Base-by-base conservation (phyloP, 2,329 filamentous ascomycete species). In the Fusarium mexicanum region DNA sequence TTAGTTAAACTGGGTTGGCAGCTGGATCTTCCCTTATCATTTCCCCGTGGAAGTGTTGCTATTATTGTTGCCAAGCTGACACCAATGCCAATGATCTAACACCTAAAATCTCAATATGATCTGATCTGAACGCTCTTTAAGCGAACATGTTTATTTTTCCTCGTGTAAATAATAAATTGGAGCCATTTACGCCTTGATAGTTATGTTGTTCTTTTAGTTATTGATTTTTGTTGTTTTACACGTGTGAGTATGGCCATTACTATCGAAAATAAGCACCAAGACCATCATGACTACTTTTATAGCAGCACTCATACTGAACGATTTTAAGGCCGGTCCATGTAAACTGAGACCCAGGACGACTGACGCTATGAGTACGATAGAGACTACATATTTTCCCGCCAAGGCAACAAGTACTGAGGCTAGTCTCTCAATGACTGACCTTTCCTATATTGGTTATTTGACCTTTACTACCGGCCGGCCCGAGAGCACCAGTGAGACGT, bases 311-410 rank as follows among this genome's bases (percentile, higher is more conserved):
- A 17, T 48, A 6, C 13, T 2, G 26, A 4, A 0, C 0, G 20
- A 2, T 1, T n/a, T 20, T n/a, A 4, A 48, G 20, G 20, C 46
- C 14, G 14, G 20, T 8, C 46, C 29, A 8, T 48, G 20, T 17
- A 17, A 31, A 8, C 13, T 14, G 13, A 48, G 46, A 22, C 1
- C 14, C 20, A 48, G 29, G 10, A 17, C 6, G 20, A 31, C 46
- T 50, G 29, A 12, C 2, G 8, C 7, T 0, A 2, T 31, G 20
- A 50, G 6, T 17, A 50, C 20, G 0, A 9, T n/a, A 4, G 26
- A n/a, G 6, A 6, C 3, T 0, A 12, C 29, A 20, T n/a, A 20
- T 8, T 1, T 9, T 33, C n/a, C 4, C 29, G 13, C 29, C 22
- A n/a, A n/a, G 26, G 10, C 20, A 22, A 22, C 4, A 16, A 31